phyloP scores from a whole-genome alignment of 768 basidiomycete genomes.

The Albatrellus ellisii region DNA sequence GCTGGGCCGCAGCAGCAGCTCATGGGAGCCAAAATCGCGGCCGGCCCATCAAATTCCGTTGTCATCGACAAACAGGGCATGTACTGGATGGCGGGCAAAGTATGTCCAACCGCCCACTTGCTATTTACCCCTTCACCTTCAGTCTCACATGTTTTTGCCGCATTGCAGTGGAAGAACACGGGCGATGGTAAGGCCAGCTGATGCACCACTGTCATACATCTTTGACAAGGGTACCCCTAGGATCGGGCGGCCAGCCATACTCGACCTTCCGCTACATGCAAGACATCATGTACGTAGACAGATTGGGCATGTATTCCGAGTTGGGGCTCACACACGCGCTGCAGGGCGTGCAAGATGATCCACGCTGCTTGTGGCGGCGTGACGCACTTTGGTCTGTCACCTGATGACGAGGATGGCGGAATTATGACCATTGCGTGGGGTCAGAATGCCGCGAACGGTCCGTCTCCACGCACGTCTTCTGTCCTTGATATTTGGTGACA shows the following conservation, averaged over 20 bases:
- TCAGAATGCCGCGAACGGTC: constrained; percentile 78
- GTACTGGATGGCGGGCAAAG: constrained; percentile 82
- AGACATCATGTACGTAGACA: constrained; percentile 56
- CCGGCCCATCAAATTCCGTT: constrained; percentile 77
- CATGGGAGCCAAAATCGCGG: constrained; percentile 49
- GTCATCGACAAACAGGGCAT: constrained; percentile 78
- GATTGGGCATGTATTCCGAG: not conserved
- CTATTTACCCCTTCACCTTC: not conserved
- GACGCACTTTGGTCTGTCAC: constrained; percentile 71
- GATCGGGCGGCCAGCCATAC: constrained; percentile 82
- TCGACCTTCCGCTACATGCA: constrained; percentile 80
- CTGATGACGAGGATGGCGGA: constrained; percentile 54
- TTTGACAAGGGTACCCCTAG: constrained; percentile 23
- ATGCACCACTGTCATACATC: not conserved
- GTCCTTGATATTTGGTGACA: not conserved
- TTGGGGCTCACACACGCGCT: constrained; percentile 3
- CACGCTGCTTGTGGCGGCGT: constrained; percentile 72
- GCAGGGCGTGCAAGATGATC: constrained; percentile 67
- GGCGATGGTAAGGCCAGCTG: constrained; percentile 55
- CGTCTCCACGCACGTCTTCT: constrained; percentile 4
- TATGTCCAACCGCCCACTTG: constrained; percentile 14
- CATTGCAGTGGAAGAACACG: constrained; percentile 86
- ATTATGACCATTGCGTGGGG: constrained; percentile 80
- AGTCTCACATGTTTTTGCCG: constrained; percentile 7
- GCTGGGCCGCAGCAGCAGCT: constrained; percentile 53